phyloP scores from a whole-genome alignment of 805 yeast genomes.

The Yamadazyma philogaea region DNA sequence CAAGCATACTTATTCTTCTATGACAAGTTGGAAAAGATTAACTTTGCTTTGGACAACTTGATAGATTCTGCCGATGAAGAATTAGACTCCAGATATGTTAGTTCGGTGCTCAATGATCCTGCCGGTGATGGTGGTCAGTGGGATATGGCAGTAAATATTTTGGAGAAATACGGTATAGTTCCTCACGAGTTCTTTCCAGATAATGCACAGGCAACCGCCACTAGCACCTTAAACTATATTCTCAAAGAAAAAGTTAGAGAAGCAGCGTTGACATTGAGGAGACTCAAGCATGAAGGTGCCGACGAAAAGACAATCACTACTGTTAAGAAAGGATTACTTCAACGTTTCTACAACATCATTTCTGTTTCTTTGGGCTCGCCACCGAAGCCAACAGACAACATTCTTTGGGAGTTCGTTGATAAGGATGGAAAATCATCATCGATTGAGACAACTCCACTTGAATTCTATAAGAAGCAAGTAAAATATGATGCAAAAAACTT shows the following conservation, averaged over 20 bases:
- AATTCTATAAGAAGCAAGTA: constrained; percentile 57
- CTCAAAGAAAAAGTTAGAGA: constrained; percentile 72
- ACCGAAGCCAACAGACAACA: constrained; percentile 64
- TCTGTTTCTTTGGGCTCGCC: constrained; percentile 75
- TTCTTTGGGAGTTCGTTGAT: constrained; percentile 73
- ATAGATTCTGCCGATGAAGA: constrained; percentile 64
- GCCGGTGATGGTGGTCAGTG: constrained; percentile 86
- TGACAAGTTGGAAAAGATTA: constrained; percentile 83
- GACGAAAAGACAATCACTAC: constrained; percentile 33
- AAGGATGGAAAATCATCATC: constrained; percentile 59
- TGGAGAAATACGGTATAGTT: constrained; percentile 77
- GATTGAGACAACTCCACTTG: constrained; percentile 59
- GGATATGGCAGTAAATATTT: constrained; percentile 74
- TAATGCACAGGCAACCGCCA: constrained; percentile 53
- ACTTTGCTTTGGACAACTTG: constrained; percentile 74
- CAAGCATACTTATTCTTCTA: constrained; percentile 79
- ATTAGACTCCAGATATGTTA: constrained; percentile 68
- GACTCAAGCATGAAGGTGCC: constrained; percentile 38
- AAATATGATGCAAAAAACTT: constrained; percentile 49
- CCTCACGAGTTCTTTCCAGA: constrained; percentile 77
- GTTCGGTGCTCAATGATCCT: constrained; percentile 62
- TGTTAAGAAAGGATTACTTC: constrained; percentile 44
- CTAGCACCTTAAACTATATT: constrained; percentile 54
- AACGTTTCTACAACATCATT: constrained; percentile 62
- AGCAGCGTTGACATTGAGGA: constrained; percentile 68